A percentile compares a stretch with the other conserved stretches of the same genome.
These are phyloP conservation scores for Ustilago esculenta DNA, from an alignment of 1,284 basidiomycete species.

Conservation along the genomic window DNA sequence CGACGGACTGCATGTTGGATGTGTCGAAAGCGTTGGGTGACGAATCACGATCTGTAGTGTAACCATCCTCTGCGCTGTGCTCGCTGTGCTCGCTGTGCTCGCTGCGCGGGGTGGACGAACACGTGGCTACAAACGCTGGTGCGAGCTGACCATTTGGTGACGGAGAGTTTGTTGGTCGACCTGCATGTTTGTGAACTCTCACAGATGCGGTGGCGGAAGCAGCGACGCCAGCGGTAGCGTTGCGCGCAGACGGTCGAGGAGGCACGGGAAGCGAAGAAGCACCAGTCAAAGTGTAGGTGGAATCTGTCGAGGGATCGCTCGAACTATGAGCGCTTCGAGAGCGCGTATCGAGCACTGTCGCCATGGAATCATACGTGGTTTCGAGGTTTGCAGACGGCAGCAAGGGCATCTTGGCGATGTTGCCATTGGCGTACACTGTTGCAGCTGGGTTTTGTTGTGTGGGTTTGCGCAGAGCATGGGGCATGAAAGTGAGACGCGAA, in stretches of 20 bases:
- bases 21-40: background rate
- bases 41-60: slow-evolving; percentile 10
- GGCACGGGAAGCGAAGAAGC: slow-evolving; percentile 20
- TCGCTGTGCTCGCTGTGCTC: background rate
- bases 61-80: slow-evolving; percentile 6
- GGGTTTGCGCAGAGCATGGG: too few species aligned
- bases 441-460: too few species aligned
- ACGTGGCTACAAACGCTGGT: too few species aligned
- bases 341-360: slow-evolving; percentile 1
- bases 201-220: slow-evolving; percentile 6
- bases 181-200: background rate
- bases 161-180: too few species aligned
- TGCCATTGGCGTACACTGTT: slow-evolving; percentile 32
- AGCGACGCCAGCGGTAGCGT: background rate
- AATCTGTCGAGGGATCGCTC: slow-evolving; percentile 8
- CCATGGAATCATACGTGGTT: background rate
- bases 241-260: slow-evolving; percentile 8
- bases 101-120: background rate
- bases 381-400: slow-evolving; percentile 1
- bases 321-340: background rate
- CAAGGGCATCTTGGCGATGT: slow-evolving; percentile 35
- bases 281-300: background rate
- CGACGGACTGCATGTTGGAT: too few species aligned
- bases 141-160: too few species aligned
- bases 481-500: background rate